These are phyloP conservation scores for Scutellaria minor DNA, from an alignment of 257 asterid species.

Conservation along the genomic window DNA sequence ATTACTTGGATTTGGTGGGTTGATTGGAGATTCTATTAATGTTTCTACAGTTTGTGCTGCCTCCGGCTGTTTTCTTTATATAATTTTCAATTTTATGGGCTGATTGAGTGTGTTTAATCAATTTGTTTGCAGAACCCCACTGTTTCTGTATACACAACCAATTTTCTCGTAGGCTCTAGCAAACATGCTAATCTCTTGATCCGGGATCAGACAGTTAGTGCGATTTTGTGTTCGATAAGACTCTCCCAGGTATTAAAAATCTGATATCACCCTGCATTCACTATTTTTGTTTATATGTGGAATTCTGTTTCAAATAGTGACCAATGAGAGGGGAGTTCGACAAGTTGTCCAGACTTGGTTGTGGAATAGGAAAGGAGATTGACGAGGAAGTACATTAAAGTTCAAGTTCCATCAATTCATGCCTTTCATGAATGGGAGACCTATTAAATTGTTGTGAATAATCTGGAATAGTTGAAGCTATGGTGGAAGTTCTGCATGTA, in stretches of 20 bases:
- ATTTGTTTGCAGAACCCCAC: constrained; percentile 63
- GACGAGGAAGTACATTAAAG: not conserved
- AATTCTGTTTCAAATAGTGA: constrained; percentile 23
- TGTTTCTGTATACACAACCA: constrained; percentile 54
- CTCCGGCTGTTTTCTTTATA: not conserved
- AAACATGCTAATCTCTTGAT: constrained; percentile 68
- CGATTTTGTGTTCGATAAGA: constrained; percentile 59
- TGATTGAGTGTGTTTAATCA: constrained; percentile 21
- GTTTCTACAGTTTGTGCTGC: not conserved
- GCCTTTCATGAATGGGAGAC: constrained; percentile 11
- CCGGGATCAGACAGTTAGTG: constrained; percentile 59
- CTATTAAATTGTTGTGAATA: not conserved
- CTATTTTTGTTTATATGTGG: constrained; percentile 15
- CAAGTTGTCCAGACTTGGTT: constrained; percentile 6
- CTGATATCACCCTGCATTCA: constrained; percentile 4
- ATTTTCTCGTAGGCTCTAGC: constrained; percentile 70
- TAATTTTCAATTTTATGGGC: constrained; percentile 11
- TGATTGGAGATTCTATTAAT: not conserved
- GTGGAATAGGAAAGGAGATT: constrained; percentile 6
- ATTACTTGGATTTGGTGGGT: not conserved
- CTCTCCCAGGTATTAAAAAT: constrained; percentile 57
- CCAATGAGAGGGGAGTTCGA: constrained; percentile 12
- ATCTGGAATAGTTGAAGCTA: constrained; percentile 16
- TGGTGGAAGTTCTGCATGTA: constrained; percentile 24
- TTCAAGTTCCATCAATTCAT: constrained; percentile 16